These are phyloP conservation scores for Talaromyces sp. DNA, from an alignment of 2,329 filamentous ascomycete genomes.

Conservation along the genomic window DNA sequence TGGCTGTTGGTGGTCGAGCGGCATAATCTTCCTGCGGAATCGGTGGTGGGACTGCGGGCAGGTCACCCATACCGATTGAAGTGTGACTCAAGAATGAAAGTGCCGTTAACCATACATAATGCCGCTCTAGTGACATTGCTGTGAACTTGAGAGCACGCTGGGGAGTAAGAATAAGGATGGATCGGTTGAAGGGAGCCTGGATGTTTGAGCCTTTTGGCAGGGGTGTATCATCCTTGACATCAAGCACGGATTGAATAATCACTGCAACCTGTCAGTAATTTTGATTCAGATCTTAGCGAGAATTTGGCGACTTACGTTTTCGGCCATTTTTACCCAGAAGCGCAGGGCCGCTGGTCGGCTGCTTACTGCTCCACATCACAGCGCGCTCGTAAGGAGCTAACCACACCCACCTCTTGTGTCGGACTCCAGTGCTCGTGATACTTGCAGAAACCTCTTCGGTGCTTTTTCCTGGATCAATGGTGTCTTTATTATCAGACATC, in stretches of 20 bases:
- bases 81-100: constrained; percentile 93
- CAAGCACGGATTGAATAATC: constrained; percentile 88
- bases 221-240: constrained; percentile 91
- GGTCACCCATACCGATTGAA: constrained; percentile 70
- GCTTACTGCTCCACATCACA: constrained; percentile 97
- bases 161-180: constrained; percentile 89
- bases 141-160: constrained; percentile 95
- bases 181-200: constrained; percentile 71
- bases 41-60: constrained; percentile 53
- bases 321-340: constrained; percentile 90
- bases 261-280: constrained; percentile 49
- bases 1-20: constrained; percentile 43
- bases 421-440: constrained; percentile 58
- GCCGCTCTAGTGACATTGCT: constrained; percentile 71
- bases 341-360: constrained; percentile 80
- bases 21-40: constrained; percentile 41
- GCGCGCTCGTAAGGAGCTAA: constrained; percentile 92
- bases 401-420: constrained; percentile 98
- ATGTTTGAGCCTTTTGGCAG: constrained; percentile 62
- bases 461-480: constrained; percentile 50
- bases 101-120: constrained; percentile 92
- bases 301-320: constrained; percentile 67
- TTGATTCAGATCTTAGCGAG: neutral
- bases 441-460: constrained; percentile 66
- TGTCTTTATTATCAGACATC: constrained; percentile 48